These are phyloP conservation scores for Arbutus unedo DNA, from an alignment of 148 eudicot genomes.

Conservation along the genomic window DNA sequence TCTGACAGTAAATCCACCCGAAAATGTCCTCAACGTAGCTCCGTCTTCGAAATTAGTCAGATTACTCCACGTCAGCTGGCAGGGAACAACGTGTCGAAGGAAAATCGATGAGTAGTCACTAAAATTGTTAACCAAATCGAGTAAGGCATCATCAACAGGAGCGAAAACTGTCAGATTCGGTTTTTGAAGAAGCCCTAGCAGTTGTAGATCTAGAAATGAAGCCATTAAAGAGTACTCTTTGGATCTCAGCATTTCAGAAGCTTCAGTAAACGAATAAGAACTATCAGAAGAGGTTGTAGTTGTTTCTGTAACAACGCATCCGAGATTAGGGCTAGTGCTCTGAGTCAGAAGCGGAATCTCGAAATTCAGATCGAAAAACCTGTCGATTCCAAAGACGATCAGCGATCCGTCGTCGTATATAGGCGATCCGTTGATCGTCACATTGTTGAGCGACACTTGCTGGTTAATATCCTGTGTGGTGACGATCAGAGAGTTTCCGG, in stretches of 20 bases:
- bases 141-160: constrained; percentile 10
- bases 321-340: constrained; percentile 17
- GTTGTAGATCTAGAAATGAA: constrained; percentile 62
- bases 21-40: constrained; percentile 13
- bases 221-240: constrained; percentile 56
- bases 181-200: constrained; percentile 21
- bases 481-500: constrained; percentile 31
- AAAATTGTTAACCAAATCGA: background rate
- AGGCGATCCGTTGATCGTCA: constrained; percentile 32
- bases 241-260: constrained; percentile 36
- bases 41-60: constrained; percentile 6
- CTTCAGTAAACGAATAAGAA: constrained; percentile 25
- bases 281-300: constrained; percentile 6
- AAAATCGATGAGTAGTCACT: background rate
- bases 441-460: constrained; percentile 40
- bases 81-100: constrained; percentile 19
- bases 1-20: constrained; percentile 5
- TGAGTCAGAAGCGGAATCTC: background rate
- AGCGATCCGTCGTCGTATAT: constrained; percentile 58
- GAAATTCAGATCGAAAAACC: constrained; percentile 42
- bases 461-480: constrained; percentile 30
- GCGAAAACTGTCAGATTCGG: constrained; percentile 22
- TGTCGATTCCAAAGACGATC: constrained; percentile 35
- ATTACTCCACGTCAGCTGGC: constrained; percentile 8
- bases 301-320: constrained; percentile 7